Evolutionary conservation across 2,329 filamentous ascomycete species (phyloP).

Genomic region (Pestalotiopsis sp.): DNA sequence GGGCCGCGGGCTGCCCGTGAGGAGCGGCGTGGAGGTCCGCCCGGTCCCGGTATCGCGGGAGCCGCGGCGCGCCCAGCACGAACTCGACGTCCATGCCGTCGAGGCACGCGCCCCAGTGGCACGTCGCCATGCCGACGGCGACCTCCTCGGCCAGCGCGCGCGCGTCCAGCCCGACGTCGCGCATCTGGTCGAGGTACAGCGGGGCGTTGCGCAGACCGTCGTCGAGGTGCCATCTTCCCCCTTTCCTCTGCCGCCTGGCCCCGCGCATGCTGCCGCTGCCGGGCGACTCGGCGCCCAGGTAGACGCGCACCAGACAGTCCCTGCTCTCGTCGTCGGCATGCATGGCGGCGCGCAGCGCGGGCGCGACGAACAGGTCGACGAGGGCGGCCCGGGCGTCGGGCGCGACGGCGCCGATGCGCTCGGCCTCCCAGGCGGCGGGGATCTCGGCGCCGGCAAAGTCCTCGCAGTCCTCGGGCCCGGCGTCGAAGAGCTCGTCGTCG

Average conservation of each 20-base stretch:
- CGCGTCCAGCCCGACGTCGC: background rate
- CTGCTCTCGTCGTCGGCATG: background rate
- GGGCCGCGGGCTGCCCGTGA: background rate
- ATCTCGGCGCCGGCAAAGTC: background rate
- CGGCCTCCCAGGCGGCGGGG: background rate
- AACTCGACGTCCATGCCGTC: constrained; percentile 11
- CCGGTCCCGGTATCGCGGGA: background rate
- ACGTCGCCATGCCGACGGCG: background rate
- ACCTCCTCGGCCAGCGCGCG: background rate
- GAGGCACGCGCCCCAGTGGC: background rate
- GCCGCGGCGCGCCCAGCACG: constrained; percentile 2
- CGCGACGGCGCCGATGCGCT: background rate
- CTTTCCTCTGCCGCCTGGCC: background rate
- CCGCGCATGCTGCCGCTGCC: background rate
- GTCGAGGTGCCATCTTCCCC: background rate
- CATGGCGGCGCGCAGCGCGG: background rate
- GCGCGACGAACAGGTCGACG: background rate
- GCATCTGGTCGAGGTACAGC: constrained; percentile 4
- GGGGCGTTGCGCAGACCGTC: background rate
- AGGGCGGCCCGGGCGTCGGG: background rate
- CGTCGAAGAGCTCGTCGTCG: background rate
- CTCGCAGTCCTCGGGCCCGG: background rate
- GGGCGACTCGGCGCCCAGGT: background rate
- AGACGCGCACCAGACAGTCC: constrained; percentile 2
- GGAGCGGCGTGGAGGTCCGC: background rate